Evolutionary conservation across 371 early-diverging fungal species (phyloP).

Genomic region (Syncephalastrum contaminatum): DNA sequence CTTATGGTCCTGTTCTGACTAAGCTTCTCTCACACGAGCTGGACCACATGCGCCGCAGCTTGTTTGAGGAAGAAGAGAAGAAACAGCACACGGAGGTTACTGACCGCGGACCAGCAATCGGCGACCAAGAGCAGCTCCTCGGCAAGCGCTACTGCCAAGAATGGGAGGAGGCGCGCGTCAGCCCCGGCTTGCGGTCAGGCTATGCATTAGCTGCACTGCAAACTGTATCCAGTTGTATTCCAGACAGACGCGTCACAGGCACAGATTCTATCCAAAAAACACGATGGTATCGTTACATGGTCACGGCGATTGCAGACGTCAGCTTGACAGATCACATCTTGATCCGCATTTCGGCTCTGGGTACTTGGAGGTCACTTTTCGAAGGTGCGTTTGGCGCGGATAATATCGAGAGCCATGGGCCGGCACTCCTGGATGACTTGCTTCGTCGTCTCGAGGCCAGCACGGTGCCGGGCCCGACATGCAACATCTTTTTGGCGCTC

Average conservation of each 20-base stretch:
- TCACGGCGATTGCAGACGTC: slow-evolving; percentile 52
- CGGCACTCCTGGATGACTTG: slow-evolving; percentile 40
- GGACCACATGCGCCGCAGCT: slow-evolving; percentile 56
- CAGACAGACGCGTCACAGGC: slow-evolving; percentile 9
- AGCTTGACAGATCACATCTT: slow-evolving; percentile 55
- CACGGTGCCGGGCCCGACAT: slow-evolving; percentile 56
- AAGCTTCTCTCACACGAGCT: slow-evolving; percentile 55
- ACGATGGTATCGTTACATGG: slow-evolving; percentile 52
- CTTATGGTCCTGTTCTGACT: slow-evolving; percentile 33
- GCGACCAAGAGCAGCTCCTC: slow-evolving; percentile 27
- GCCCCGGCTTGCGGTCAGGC: slow-evolving; percentile 56
- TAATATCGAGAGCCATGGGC: slow-evolving; percentile 25
- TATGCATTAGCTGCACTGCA: slow-evolving; percentile 49
- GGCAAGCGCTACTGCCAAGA: slow-evolving; percentile 17
- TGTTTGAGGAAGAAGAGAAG: slow-evolving; percentile 50
- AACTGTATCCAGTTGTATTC: too few relatives aligned
- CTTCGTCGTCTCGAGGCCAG: slow-evolving; percentile 46
- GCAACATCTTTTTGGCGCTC: slow-evolving; percentile 53
- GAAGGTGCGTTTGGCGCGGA: slow-evolving; percentile 21
- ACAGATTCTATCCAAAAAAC: slow-evolving; percentile 27
- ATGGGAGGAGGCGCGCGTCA: slow-evolving; percentile 52
- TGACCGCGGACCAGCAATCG: slow-evolving; percentile 4
- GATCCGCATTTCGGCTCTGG: slow-evolving; percentile 45
- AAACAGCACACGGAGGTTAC: neutral
- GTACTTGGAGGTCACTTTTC: slow-evolving; percentile 52